phyloP scores from a whole-genome alignment of 208 protist genomes.

The Borovskyia barvae region DNA sequence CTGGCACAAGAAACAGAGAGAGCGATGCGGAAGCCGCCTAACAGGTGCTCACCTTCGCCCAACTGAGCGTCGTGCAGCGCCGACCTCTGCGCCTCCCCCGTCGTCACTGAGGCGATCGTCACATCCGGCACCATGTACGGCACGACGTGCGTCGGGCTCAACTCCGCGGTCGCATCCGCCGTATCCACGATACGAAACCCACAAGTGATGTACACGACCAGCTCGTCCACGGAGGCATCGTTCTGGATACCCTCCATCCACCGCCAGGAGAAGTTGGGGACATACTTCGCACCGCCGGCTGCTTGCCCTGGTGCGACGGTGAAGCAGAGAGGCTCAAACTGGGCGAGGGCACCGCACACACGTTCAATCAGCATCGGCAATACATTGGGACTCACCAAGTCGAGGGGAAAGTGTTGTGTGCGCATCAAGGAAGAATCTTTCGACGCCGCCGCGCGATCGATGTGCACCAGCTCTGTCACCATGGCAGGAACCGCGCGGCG shows the following conservation, averaged over 20 bases:
- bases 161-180: conserved; percentile 2
- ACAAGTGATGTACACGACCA: conserved; percentile 68
- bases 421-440: conserved; percentile 65
- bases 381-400: conserved; percentile 46
- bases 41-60: conserved; percentile 11
- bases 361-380: conserved; percentile 70
- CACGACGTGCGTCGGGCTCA: conserved; percentile 39
- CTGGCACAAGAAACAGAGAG: conserved; percentile 53
- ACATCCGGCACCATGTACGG: conserved; percentile 56
- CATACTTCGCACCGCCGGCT: conserved; percentile 8
- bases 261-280: conserved; percentile 65
- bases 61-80: conserved; percentile 53
- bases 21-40: conserved; percentile 36
- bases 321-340: conserved; percentile 41
- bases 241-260: conserved; percentile 76
- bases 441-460: conserved; percentile 22
- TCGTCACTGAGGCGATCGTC: conserved; percentile 37
- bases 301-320: conserved; percentile 3
- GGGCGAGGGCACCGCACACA: conserved; percentile 57
- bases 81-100: conserved; percentile 53
- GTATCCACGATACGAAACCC: conserved; percentile 43
- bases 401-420: conserved; percentile 51
- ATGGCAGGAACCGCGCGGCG: conserved; percentile 17
- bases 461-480: conserved; percentile 25
- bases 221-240: conserved; percentile 49